Percentiles rank a stretch among this genome's conserved stretches.
Evolutionary conservation across 2,329 filamentous ascomycete species (phyloP).

Genomic region (Claviceps purpurea): DNA sequence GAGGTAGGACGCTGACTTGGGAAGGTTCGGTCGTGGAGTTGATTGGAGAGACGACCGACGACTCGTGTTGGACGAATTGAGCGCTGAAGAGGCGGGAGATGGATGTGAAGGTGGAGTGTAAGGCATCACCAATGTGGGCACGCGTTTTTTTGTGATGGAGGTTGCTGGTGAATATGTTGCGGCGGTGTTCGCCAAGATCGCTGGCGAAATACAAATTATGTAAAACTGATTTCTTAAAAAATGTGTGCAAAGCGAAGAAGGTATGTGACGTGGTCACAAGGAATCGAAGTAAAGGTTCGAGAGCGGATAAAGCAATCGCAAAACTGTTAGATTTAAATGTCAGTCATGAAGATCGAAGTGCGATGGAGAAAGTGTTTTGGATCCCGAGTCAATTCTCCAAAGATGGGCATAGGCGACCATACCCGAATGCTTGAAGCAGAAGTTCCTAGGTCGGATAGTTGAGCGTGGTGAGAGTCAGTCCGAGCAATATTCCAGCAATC

Average conservation of each 20-base stretch:
- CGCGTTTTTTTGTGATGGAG: conserved; percentile 7
- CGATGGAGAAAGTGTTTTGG: not conserved
- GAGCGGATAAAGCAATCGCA: not conserved
- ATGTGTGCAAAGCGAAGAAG: not conserved
- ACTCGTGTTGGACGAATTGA: conserved; percentile 42
- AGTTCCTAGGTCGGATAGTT: not conserved
- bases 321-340: not conserved
- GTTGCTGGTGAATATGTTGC: not conserved
- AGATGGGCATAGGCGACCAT: not conserved
- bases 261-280: not conserved
- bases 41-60: conserved; percentile 44
- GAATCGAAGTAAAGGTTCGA: not conserved
- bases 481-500: conserved; percentile 29
- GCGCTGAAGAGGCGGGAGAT: conserved; percentile 46
- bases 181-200: not conserved
- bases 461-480: conserved; percentile 8
- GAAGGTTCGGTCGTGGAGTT: conserved; percentile 38
- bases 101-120: conserved; percentile 68
- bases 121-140: conserved; percentile 50
- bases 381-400: not conserved
- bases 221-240: not conserved
- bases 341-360: not conserved
- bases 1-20: conserved; percentile 53
- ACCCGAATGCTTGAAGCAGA: conserved; percentile 1
- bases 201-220: not conserved